Evolutionary conservation across 306 rosid genomes (phyloP), one percentile per base, ranked within the genome.

Genomic region (Benincasa hispida): DNA sequence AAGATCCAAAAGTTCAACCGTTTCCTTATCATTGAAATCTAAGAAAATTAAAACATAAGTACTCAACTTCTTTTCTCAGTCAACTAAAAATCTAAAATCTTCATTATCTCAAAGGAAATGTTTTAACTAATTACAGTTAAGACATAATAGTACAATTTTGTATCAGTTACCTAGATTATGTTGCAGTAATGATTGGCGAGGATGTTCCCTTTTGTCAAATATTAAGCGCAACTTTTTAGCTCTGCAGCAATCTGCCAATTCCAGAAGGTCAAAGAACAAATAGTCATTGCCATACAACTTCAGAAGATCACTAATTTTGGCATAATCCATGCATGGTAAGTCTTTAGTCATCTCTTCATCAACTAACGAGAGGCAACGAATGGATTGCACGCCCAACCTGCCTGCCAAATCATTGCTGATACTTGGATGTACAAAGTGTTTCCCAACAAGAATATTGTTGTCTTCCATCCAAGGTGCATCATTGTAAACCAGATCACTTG

Each of bases 391-490:
- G 6, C 97, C 97, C 83, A 93, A 85, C 84, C 87, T 87, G 84
- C 83, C 83, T 39, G 98, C 98, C 83, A 91, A 85, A 84, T 93
- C 98, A 86, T 87, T 88, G 90, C 89, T 88, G 84, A 93, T 85
- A 87, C 86, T 79, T 77, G 97, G 94, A 90, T 93, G 98, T 58
- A 92, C 81, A 83, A 86, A 91, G 77, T 81, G 90, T 74, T 90
- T 93, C 53, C 92, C 96, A 78, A 78, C 77, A 56, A 85, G 88
- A 82, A 91, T 84, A 86, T 75, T 90, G 75, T 81, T 86, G 74
- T 90, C 94, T 77, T 90, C 94, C 87, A 93, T 82, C 98, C 98
- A 93, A 75, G 98, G 98, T 75, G 97, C 98, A 79, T 93, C 98
- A 83, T 93, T 93, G 86, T 87, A 91, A 42, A 91, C 94, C 80